These are phyloP conservation scores for Aspergillus panamensis DNA, from an alignment of 495 filamentous ascomycete species.

Conservation along the genomic window DNA sequence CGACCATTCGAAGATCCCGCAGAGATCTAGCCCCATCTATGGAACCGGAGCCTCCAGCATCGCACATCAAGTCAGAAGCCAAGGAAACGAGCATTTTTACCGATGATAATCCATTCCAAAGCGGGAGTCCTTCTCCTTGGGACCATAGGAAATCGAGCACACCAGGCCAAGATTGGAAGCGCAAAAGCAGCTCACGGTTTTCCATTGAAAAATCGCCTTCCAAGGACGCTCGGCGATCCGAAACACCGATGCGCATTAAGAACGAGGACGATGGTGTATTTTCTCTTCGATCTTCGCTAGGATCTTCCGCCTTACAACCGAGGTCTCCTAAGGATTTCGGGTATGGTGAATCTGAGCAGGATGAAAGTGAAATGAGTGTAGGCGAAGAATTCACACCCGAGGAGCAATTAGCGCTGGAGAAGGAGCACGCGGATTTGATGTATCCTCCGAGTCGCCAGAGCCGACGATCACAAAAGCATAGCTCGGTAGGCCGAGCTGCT, in stretches of 20 bases:
- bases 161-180: slow-evolving; percentile 43
- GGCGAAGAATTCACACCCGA: slow-evolving; percentile 95
- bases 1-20: slow-evolving; percentile 45
- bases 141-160: slow-evolving; percentile 26
- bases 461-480: slow-evolving; percentile 32
- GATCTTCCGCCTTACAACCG: slow-evolving; percentile 39
- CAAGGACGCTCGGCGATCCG: slow-evolving; percentile 40
- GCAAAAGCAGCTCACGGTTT: slow-evolving; percentile 45
- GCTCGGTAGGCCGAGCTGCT: slow-evolving; percentile 44
- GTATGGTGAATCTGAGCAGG: slow-evolving; percentile 41
- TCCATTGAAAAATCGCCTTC: slow-evolving; percentile 32
- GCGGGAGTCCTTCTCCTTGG: slow-evolving; percentile 58
- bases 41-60: slow-evolving; percentile 36
- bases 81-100: slow-evolving; percentile 64
- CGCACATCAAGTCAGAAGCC: slow-evolving; percentile 36
- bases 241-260: slow-evolving; percentile 31
- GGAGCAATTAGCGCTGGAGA: slow-evolving; percentile 71
- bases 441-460: slow-evolving; percentile 34
- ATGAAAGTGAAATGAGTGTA: slow-evolving; percentile 49
- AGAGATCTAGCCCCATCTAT: slow-evolving; percentile 53
- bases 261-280: slow-evolving; percentile 38
- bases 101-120: slow-evolving; percentile 92
- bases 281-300: slow-evolving; percentile 45
- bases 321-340: slow-evolving; percentile 30
- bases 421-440: slow-evolving; percentile 47